A percentile compares a stretch with the other conserved stretches of the same genome.
phyloP scores from a whole-genome alignment of 192 early-diverging fungal species.

The Umbelopsis vinacea region DNA sequence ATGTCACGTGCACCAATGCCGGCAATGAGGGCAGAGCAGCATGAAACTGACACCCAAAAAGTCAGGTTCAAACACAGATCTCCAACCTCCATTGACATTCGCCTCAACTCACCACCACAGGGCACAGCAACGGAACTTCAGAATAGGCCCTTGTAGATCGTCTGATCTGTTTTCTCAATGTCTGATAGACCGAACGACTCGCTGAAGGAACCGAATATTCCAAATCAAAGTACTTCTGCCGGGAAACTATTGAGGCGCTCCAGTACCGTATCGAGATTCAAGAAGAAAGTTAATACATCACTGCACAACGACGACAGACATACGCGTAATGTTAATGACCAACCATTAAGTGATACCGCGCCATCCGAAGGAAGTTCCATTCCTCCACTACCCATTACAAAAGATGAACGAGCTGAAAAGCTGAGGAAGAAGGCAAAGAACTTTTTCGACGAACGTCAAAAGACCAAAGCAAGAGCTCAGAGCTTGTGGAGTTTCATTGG shows the following conservation, averaged over 20 bases:
- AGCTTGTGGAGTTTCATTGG: conserved; percentile 76
- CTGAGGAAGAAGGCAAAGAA: conserved; percentile 72
- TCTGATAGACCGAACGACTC: conserved; percentile 15
- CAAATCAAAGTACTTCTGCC: not conserved
- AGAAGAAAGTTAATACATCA: not conserved
- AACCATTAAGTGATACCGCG: not conserved
- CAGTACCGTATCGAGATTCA: conserved; percentile 21
- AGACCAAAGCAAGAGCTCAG: conserved; percentile 66
- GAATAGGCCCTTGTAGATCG: conserved; percentile 2
- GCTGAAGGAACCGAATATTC: conserved; percentile 5
- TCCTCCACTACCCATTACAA: not conserved
- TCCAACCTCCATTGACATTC: not conserved
- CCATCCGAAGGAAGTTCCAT: not conserved
- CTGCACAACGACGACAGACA: not conserved
- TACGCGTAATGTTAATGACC: not conserved
- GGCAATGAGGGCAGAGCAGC: no score
- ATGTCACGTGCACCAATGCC: no score
- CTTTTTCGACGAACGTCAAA: conserved; percentile 81
- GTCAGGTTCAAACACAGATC: conserved; percentile 18
- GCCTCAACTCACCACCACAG: not conserved
- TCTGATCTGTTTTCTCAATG: conserved; percentile 15
- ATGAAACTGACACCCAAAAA: not conserved
- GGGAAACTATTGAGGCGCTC: conserved; percentile 7
- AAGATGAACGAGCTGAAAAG: conserved; percentile 68
- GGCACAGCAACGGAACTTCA: conserved; percentile 3